A percentile compares a stretch with the other conserved stretches of the same genome.
Evolutionary conservation across 1,139 yeast genomes (phyloP).

Genomic region (Sugiyamaella xylanicola): DNA sequence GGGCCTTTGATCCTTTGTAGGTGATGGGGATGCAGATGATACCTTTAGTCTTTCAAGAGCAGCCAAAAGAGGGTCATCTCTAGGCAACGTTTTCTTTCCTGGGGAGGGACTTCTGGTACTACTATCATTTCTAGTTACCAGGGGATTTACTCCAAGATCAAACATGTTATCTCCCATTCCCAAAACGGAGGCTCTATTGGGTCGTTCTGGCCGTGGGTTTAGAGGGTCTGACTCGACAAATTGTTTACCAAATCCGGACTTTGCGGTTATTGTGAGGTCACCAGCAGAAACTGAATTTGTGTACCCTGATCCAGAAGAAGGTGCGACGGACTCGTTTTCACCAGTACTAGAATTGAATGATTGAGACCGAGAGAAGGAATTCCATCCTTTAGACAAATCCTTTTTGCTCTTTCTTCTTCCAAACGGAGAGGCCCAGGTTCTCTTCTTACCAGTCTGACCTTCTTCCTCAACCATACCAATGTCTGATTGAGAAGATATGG

Average conservation of each 20-base stretch:
- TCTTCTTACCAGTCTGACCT: constrained; percentile 28
- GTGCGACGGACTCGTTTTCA: constrained; percentile 14
- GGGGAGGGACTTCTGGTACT: constrained; percentile 27
- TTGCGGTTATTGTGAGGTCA: constrained; percentile 26
- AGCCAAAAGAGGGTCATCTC: constrained; percentile 55
- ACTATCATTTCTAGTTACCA: constrained; percentile 12
- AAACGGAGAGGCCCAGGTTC: constrained; percentile 48
- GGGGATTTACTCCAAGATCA: constrained; percentile 37
- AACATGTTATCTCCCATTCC: constrained; percentile 42
- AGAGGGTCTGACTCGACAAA: constrained; percentile 20
- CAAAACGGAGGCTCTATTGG: constrained; percentile 31
- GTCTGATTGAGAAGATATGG: constrained; percentile 36
- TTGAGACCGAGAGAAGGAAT: constrained; percentile 25
- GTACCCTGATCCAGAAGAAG: constrained; percentile 10
- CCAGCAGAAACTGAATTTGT: constrained; percentile 12
- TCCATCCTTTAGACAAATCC: constrained; percentile 37
- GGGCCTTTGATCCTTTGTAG: constrained; percentile 14
- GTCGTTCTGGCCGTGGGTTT: constrained; percentile 16
- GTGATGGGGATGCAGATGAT: constrained; percentile 26
- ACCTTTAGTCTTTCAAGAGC: constrained; percentile 66
- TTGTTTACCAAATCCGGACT: constrained; percentile 27
- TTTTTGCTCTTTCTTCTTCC: constrained; percentile 37
- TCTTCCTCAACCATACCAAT: constrained; percentile 25
- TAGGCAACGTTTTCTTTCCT: constrained; percentile 32
- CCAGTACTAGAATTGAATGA: constrained; percentile 20